Base-by-base conservation (phyloP, 176 grass and related monocot genomes). In the Eragrostis curvula region DNA sequence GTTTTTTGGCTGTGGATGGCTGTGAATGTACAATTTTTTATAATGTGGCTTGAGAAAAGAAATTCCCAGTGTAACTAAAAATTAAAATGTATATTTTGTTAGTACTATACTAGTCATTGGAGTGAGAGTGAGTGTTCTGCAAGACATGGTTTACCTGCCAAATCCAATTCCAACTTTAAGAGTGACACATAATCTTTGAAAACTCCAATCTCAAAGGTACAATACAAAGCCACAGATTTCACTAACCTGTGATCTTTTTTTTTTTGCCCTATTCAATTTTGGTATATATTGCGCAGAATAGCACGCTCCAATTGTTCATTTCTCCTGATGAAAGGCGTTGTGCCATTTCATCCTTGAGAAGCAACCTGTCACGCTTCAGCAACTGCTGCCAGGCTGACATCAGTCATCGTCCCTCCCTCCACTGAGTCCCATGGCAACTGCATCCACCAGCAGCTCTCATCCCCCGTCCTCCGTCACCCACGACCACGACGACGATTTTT, bases 401-500 rank as follows among this genome's bases (percentile, higher is more conserved):
- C n/a, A n/a, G n/a, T n/a, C n/a, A n/a, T n/a, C n/a, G n/a, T n/a
- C n/a, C n/a, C 50, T 52, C 1, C 53, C 21, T 60, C 57, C 57
- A 12, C 23, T 48, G 9, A 2, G 12, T 28, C 24, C 23, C 58
- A 61, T 61, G 58, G 58, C 58, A 61, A 28, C 58, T 28, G 58
- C 58, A 61, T 61, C 32, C n/a, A n/a, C 57, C 57, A 59, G 9
- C 56, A 25, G n/a, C n/a, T 12, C 56, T 59, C 56, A 25, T 60
- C 57, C 57, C 57, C 57, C 57, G 24, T 6, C 58, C 58, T 13
- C 58, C 3, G 2, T 61, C 12, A 28, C 24, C 39, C 23, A 63
- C 9, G 15, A 75, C 0, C 49, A 83, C 11, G 83, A 81, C 1
- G 90, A 87, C 0, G 77, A 0, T n/a, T 85, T 0, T n/a, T n/a